Evolutionary conservation across 2,329 filamentous ascomycete species (phyloP).

Genomic region (Endoconidiophora polonica): DNA sequence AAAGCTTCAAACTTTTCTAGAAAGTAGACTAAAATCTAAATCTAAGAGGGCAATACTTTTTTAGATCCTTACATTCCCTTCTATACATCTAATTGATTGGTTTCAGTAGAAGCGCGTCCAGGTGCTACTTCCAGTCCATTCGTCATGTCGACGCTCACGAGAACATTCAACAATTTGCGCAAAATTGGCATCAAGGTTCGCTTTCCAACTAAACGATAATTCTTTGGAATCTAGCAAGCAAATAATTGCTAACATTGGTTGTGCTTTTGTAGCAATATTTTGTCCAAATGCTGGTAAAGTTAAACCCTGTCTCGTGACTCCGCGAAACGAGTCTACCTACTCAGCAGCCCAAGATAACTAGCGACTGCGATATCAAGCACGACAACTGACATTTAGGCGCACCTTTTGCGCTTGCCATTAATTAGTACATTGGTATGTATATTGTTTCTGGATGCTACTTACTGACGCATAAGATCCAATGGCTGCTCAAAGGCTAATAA

Average conservation of each 20-base stretch:
- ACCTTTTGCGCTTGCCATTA: not conserved
- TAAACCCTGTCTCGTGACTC: too few species aligned
- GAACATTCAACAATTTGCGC: slow-evolving; percentile 76
- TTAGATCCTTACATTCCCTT: too few species aligned
- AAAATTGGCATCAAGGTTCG: slow-evolving; percentile 73
- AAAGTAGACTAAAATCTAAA: too few species aligned
- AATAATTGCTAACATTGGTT: slow-evolving; percentile 5
- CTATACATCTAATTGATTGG: too few species aligned
- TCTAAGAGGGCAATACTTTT: too few species aligned
- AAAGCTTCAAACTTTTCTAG: not conserved
- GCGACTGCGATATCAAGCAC: not conserved
- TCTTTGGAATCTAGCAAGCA: not conserved
- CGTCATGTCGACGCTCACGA: slow-evolving; percentile 76
- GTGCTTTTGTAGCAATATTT: slow-evolving; percentile 54
- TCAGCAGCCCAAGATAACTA: not conserved
- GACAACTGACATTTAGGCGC: not conserved
- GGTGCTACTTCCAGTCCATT: slow-evolving; percentile 7
- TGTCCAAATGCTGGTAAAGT: slow-evolving; percentile 71
- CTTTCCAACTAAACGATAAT: not conserved
- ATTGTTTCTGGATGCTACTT: not conserved
- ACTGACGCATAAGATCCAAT: not conserved
- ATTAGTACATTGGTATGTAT: slow-evolving; percentile 39
- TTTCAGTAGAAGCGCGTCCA: too few species aligned
- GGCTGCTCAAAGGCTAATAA: not conserved
- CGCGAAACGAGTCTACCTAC: not conserved